Base-by-base conservation (phyloP, 768 basidiomycete species). In the Boletus reticuloceps region DNA sequence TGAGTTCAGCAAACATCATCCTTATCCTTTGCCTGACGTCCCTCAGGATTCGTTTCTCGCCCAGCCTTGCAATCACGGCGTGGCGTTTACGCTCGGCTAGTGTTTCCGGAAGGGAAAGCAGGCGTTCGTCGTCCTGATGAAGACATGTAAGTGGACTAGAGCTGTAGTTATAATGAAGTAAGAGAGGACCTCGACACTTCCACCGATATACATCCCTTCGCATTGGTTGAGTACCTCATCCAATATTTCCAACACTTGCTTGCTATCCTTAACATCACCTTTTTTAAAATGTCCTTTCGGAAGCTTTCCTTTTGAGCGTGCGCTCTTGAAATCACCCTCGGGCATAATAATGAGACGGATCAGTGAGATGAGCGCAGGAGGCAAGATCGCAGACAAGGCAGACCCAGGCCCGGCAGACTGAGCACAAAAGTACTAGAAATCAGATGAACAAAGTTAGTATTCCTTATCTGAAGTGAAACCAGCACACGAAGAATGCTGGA, bases 21-120 rank as follows among this genome's bases (percentile, higher is more conserved):
- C 22, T 27, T 8, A 68, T 29, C 16, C n/a, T 39, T 37, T 64
- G 57, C 42, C 74, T 60, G 0, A 70, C 56, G 1, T 58, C 61
- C 3, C 62, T 64, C 51, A 94, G 63, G 13, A 94, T 84, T 22
- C 79, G 72, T 72, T 93, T 93, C 74, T 95, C 93, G 5, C 90
- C 89, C 11, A 91, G 67, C 36, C 93, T 79, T 13, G 94, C 90
- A 44, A 89, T 72, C 9, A 86, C 65, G 1, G 93, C 92, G 54
- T 85, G 76, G 55, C 75, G 75, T 62, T 76, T 79, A 60, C 84
- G 82, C 50, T 73, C 53, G 5, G 76, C 52, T 2, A 81, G 65
- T n/a, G 51, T 53, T 9, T 53, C 53, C 9, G 39, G 22, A 16
- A 53, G 46, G 14, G 56, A 58, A 19, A 79, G 69, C 6, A 84